These are phyloP conservation scores for Pharus latifolius DNA, from an alignment of 176 grass and related monocot species.

Conservation along the genomic window DNA sequence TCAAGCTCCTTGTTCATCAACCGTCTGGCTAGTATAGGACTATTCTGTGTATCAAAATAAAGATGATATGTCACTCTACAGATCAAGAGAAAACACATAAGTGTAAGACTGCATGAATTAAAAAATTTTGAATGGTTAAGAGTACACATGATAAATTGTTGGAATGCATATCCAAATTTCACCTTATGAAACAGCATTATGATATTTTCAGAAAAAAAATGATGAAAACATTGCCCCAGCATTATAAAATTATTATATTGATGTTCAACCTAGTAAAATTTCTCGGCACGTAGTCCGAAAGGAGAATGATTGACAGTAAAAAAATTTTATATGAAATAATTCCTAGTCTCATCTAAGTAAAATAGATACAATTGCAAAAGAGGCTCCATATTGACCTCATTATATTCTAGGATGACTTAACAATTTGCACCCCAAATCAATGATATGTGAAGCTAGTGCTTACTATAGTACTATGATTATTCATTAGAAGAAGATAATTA, in stretches of 20 bases:
- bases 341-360: neutral
- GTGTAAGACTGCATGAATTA: neutral
- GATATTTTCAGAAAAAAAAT: neutral
- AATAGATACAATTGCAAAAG: neutral
- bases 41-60: conserved; percentile 53
- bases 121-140: neutral
- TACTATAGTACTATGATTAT: neutral
- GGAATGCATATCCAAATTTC: neutral
- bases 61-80: neutral
- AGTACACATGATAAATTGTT: neutral
- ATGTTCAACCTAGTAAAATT: neutral
- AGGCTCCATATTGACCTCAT: neutral
- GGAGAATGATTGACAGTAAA: neutral
- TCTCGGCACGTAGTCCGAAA: neutral
- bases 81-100: neutral
- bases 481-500: too few relatives aligned
- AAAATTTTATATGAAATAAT: too few relatives aligned
- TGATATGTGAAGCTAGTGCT: neutral
- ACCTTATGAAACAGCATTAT: neutral
- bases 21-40: conserved; percentile 48
- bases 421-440: neutral
- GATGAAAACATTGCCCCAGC: neutral
- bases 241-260: neutral
- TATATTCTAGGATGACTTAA: neutral
- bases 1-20: conserved; percentile 81